Percentiles rank a stretch among this genome's conserved stretches.
phyloP scores from a whole-genome alignment of 164 flowering plant species.

The Magnolia officinalis region DNA sequence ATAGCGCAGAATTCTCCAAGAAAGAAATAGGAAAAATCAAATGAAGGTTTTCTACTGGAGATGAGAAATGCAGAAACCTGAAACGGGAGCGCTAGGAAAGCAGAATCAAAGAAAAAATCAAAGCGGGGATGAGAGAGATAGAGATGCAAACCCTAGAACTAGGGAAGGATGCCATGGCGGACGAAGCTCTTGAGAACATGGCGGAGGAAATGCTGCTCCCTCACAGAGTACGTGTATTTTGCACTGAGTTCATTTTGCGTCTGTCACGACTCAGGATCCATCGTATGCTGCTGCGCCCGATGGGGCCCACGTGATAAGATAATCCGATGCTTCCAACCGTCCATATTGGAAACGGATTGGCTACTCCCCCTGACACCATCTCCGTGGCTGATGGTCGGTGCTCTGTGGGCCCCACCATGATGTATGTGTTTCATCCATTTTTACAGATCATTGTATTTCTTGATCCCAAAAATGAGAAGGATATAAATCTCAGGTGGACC shows the following conservation, averaged over 20 bases:
- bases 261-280: too few relatives aligned
- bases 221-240: neutral
- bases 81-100: neutral
- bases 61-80: neutral
- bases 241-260: too few relatives aligned
- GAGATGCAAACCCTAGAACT: conserved; percentile 6
- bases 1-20: neutral
- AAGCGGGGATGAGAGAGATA: neutral
- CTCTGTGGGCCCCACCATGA: too few relatives aligned
- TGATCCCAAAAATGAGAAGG: too few relatives aligned
- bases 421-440: too few relatives aligned
- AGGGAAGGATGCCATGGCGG: conserved; percentile 7
- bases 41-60: neutral
- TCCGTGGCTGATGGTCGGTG: too few relatives aligned
- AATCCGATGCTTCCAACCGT: neutral
- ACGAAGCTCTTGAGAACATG: neutral
- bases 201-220: neutral
- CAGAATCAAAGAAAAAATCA: neutral
- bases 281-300: too few relatives aligned
- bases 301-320: neutral
- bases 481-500: too few relatives aligned
- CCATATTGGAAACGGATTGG: neutral
- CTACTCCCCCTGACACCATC: too few relatives aligned
- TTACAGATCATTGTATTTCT: too few relatives aligned
- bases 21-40: neutral